Evolutionary conservation across 345 rosid genomes (phyloP).

Genomic region (Aurinia saxatilis): DNA sequence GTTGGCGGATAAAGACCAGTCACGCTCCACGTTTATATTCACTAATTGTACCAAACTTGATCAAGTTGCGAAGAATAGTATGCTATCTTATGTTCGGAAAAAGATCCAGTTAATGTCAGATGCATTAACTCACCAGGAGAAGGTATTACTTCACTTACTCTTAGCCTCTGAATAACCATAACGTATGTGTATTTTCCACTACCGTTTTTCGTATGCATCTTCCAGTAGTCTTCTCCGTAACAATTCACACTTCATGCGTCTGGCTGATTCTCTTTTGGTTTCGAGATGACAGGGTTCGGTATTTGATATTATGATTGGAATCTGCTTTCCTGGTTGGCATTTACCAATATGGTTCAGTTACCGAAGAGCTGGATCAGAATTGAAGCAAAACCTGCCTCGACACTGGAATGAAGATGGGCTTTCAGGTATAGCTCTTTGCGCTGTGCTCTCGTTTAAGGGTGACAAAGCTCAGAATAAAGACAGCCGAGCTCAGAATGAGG

Average conservation of each 20-base stretch:
- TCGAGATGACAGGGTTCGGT: neutral
- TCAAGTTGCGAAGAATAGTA: neutral
- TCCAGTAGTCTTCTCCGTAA: neutral
- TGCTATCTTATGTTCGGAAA: neutral
- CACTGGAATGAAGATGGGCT: neutral
- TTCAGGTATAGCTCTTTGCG: neutral
- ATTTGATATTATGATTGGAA: neutral
- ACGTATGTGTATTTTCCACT: no score
- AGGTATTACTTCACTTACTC: no score
- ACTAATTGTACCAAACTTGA: neutral
- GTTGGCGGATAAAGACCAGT: neutral
- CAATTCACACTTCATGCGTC: neutral
- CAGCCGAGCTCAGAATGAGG: no score
- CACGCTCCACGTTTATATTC: neutral
- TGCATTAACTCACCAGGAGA: neutral
- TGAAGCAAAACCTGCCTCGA: neutral
- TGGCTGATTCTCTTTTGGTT: neutral
- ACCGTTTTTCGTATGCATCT: no score
- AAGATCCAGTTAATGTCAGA: neutral
- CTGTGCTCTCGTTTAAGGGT: neutral
- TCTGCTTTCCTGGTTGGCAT: constrained; percentile 10
- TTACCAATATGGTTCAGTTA: neutral
- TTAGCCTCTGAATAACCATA: no score
- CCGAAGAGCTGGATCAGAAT: neutral
- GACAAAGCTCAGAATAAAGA: no score